A percentile compares a stretch with the other conserved stretches of the same genome.
phyloP scores from a whole-genome alignment of 164 flowering plant species.

The Houttuynia cordata region DNA sequence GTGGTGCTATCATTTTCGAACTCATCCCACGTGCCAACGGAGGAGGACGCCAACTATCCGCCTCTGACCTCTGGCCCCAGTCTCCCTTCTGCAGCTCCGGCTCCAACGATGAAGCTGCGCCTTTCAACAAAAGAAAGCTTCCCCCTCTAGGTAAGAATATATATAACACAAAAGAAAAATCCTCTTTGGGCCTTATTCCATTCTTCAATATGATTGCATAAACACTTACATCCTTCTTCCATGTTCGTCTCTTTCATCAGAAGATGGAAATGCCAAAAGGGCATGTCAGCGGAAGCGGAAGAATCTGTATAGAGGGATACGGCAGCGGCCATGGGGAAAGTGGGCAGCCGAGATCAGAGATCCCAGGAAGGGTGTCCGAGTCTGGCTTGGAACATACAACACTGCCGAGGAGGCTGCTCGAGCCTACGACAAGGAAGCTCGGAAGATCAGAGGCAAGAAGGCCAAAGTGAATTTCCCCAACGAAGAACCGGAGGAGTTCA shows the following conservation, averaged over 20 bases:
- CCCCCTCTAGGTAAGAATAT: constrained; percentile 24
- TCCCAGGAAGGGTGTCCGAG: constrained; percentile 85
- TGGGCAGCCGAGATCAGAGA: constrained; percentile 98
- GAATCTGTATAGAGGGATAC: constrained; percentile 80
- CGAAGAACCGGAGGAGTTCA: constrained; percentile 22
- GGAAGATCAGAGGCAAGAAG: constrained; percentile 74
- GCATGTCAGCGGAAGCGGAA: constrained; percentile 49
- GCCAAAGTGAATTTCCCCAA: constrained; percentile 92
- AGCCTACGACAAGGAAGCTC: constrained; percentile 85
- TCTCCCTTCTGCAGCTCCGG: constrained; percentile 1
- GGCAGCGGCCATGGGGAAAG: constrained; percentile 93
- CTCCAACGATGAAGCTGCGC: constrained; percentile 3
- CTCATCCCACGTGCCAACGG: constrained; percentile 15
- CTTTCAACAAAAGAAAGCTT: not conserved
- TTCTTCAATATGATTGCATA: too few species aligned
- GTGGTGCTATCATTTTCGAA: constrained; percentile 30
- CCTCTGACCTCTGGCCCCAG: constrained; percentile 44
- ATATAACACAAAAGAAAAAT: too few species aligned
- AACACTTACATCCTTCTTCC: not conserved
- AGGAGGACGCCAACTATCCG: constrained; percentile 13
- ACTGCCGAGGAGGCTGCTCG: constrained; percentile 93
- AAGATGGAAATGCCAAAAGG: constrained; percentile 8
- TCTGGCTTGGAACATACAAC: constrained; percentile 94
- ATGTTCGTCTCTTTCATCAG: constrained; percentile 5
- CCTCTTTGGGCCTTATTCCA: not conserved